phyloP scores from a whole-genome alignment of 2,329 filamentous ascomycete genomes.

The Neoscytalidium dimidiatum region DNA sequence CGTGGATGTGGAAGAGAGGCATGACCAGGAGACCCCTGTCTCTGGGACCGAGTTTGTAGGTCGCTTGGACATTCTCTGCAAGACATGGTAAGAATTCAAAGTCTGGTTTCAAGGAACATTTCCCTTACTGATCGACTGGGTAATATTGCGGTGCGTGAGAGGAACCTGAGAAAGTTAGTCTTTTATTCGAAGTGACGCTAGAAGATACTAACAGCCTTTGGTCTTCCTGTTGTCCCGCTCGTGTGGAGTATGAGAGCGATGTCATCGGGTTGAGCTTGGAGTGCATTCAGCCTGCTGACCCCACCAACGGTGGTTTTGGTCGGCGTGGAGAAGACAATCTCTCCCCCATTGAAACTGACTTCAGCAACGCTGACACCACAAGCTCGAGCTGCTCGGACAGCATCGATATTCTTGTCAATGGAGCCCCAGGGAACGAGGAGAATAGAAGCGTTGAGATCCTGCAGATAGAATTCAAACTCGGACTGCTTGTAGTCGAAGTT shows the following conservation, averaged over 20 bases:
- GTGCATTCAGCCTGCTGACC: conserved; percentile 47
- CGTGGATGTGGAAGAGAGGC: conserved; percentile 82
- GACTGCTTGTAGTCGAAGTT: conserved; percentile 80
- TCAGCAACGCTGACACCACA: conserved; percentile 75
- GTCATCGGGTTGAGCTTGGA: conserved; percentile 65
- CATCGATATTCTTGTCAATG: conserved; percentile 61
- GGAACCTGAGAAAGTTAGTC: conserved; percentile 52
- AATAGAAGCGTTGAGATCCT: conserved; percentile 72
- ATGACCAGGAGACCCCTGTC: conserved; percentile 80
- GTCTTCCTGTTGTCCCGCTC: conserved; percentile 74
- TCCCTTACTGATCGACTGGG: background rate
- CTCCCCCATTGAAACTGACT: conserved; percentile 68
- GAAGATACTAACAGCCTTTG: conserved; percentile 59
- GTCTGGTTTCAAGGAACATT: background rate
- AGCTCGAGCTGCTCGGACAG: conserved; percentile 69
- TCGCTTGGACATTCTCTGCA: conserved; percentile 68
- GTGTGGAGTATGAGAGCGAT: conserved; percentile 75
- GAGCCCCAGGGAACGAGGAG: conserved; percentile 69
- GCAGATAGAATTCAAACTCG: conserved; percentile 83
- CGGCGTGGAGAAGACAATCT: conserved; percentile 69
- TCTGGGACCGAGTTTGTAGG: conserved; percentile 65
- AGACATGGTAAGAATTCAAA: conserved; percentile 4
- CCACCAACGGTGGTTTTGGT: conserved; percentile 64
- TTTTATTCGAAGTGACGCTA: background rate
- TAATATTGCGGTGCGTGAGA: conserved; percentile 71